phyloP scores from a whole-genome alignment of 2,329 filamentous ascomycete species.

The Kalmusia sp. region DNA sequence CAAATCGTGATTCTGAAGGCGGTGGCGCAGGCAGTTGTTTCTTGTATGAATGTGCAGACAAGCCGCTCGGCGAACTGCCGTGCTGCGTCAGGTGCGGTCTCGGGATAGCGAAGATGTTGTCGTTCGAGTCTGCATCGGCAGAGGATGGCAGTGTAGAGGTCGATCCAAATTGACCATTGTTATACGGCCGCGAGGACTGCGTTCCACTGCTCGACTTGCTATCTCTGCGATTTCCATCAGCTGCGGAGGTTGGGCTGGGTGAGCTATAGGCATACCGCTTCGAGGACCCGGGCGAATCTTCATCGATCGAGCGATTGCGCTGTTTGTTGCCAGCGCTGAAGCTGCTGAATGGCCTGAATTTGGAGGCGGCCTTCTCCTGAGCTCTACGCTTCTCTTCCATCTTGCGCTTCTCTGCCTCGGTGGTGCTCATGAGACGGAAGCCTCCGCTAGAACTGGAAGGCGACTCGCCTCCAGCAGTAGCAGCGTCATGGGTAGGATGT shows the following conservation, averaged over 20 bases:
- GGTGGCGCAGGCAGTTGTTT: conserved; percentile 40
- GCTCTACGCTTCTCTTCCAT: conserved; percentile 30
- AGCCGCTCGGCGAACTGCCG: conserved; percentile 34
- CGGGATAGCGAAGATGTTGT: conserved; percentile 45
- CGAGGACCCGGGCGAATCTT: conserved; percentile 43
- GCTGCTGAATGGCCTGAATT: conserved; percentile 43
- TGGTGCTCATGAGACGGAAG: conserved; percentile 44
- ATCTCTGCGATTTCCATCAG: conserved; percentile 42
- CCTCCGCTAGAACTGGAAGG: conserved; percentile 35
- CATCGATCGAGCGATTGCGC: conserved; percentile 44
- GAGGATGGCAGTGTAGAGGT: conserved; percentile 51
- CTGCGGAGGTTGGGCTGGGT: conserved; percentile 23
- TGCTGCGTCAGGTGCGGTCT: conserved; percentile 39
- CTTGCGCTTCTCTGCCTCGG: conserved; percentile 39
- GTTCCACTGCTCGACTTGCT: conserved; percentile 51
- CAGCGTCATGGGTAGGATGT: conserved; percentile 21
- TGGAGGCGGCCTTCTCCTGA: conserved; percentile 36
- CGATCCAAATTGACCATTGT: conserved; percentile 44
- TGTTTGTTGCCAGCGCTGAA: conserved; percentile 38
- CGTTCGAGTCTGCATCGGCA: conserved; percentile 45
- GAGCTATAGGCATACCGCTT: conserved; percentile 41
- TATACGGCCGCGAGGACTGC: conserved; percentile 43
- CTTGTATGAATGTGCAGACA: conserved; percentile 27
- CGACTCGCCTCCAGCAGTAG: conserved; percentile 21
- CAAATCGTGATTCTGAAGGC: conserved; percentile 26